Evolutionary conservation across 2,329 filamentous ascomycete genomes (phyloP), one percentile per base, ranked within the genome.

Genomic region (Neonectria neomacrospora): DNA sequence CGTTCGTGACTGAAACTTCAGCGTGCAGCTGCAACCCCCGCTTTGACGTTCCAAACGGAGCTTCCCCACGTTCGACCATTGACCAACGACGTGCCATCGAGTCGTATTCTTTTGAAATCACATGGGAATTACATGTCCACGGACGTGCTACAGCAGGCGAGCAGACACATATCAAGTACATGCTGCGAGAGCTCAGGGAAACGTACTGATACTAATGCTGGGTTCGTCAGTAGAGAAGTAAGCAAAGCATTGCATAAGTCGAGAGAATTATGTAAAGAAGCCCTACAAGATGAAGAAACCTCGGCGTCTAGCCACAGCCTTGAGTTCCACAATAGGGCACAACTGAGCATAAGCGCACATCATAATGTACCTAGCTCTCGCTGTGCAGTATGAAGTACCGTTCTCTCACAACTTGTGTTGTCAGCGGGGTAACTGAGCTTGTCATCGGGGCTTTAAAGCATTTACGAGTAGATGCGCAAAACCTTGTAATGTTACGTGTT

Each of bases 11-110:
- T 47, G n/a, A 14, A 50, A 22, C n/a, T 18, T 50, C 47, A 20
- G 20, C 32, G 28, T 14, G 22, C 12, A 47, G 44, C 44, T 47
- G 47, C 47, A 50, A 50, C 30, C 47, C 47, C 47, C 47, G 47
- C 47, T 32, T 32, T 50, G 9, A 10, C 18, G n/a, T 50, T 30
- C 11, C 26, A 34, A 20, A 50, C 30, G 28, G 28, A 32, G n/a
- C 30, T 50, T 32, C 26, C 18, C 26, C 26, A 14, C 28, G 16
- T 18, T 32, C 11, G 12, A 2, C 9, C 30, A 22, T 32, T 18
- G 5, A 20, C 28, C n/a, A 32, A 32, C 28, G n/a, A 20, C 7
- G 12, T 12, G 20, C 22, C 42, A 23, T 26, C 12, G 6, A 4
- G 44, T 28, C 22, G 44, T 47, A 47, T 47, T 26, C n/a, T 8